Evolutionary conservation across 305 asterid genomes (phyloP), one percentile per base, ranked within the genome.

Genomic region (Solanum chacoense): DNA sequence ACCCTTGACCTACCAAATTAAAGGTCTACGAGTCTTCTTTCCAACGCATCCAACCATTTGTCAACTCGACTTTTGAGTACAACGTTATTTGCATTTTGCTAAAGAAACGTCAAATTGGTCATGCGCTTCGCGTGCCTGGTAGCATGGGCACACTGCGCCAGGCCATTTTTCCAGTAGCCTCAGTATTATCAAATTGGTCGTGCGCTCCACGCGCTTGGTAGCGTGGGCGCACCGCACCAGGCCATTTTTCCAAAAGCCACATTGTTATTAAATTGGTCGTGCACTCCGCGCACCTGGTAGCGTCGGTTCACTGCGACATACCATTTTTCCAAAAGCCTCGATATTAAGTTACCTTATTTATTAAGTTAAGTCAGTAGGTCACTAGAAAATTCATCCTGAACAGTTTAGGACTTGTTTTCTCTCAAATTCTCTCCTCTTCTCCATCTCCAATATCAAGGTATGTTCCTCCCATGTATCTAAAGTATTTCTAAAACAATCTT

Each of bases 211-310:
- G 12, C 12, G 6, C 71, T 59, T 59, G 71, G 28, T 59, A 59
- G 71, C 28, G 24, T 22, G 28, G 71, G 71, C 1, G 71, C 12
- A 59, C 71, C 11, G 0, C 28, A 22, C 28, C 28, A 59, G 0
- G 3, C 71, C 12, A 59, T 59, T 59, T 22, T 59, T 8, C 28
- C 0, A 20, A 9, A 20, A 59, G 1, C 3, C 3, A 0, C 2
- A 8, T 8, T 59, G 0, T 22, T 59, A 59, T 59, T 8, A 59
- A 59, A 22, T 59, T 59, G 11, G 71, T 3, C 12, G 12, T 59
- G 71, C 71, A 59, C 26, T 59, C 28, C 1, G 12, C 0, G 6
- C 11, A 3, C 71, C 28, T 59, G 3, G 71, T 59, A 59, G 71
- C 26, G 2, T 59, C 3, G 24, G 71, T 0, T 0, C 12, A 59